Base-by-base conservation (phyloP, 768 basidiomycete genomes). In the Tricholoma flavovirens region DNA sequence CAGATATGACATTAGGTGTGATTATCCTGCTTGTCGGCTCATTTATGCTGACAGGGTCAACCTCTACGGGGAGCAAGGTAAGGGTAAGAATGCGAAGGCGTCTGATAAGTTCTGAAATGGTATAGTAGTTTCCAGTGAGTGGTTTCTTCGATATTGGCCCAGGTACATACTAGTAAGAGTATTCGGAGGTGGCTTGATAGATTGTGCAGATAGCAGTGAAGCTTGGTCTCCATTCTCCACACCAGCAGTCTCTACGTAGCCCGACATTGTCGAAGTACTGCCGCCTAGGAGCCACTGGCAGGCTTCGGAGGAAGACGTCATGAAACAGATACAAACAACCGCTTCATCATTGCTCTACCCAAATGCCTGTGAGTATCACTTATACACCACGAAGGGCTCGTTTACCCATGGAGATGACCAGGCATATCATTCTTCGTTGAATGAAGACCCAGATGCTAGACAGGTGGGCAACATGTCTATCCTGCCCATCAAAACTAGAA, bases 351-450 rank as follows among this genome's bases (percentile, higher is more conserved):
- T 50, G 58, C 58, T 56, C 50, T 3, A 17, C 21, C 42, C 21
- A 45, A 46, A 84, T 84, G 83, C 83, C 83, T 38, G 83, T 83
- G 65, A 72, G 83, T 76, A 42, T 38, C 38, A 11, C 22, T 43
- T 21, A 26, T 26, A 26, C 24, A 45, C 46, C 29, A 26, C 21
- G 26, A 33, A 36, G 29, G 12, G 9, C 17, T 48, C n/a, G 49
- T 24, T 21, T 33, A 49, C 36, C 62, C 21, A 59, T 29, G 3
- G 32, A 22, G 9, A 4, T 33, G 19, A 40, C 58, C 56, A 98
- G 97, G 96, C 96, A 19, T 99, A 99, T 69, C 96, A 99, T 71
- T 98, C 97, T 3, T 76, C 90, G 4, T 83, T 94, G 70, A 97
- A 97, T 73, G 92, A 93, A 59, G 83, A 85, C 42, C 79, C 82